Evolutionary conservation across 179 eudicot species (phyloP).

Genomic region (Silene coronaria): DNA sequence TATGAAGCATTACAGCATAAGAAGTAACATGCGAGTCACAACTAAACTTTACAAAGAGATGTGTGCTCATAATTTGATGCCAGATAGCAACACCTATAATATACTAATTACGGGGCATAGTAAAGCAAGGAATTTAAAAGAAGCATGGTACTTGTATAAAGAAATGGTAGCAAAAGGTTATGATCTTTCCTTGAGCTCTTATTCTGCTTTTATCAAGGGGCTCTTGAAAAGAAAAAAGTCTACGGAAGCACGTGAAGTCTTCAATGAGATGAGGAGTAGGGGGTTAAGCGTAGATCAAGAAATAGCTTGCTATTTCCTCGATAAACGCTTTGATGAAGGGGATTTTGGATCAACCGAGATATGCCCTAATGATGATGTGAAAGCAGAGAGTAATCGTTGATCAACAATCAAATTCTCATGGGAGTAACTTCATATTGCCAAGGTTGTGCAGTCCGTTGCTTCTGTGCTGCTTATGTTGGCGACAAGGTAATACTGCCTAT

Average conservation of each 20-base stretch:
- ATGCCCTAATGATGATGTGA: conserved; percentile 32
- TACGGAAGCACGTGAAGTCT: conserved; percentile 64
- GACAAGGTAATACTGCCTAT: neutral
- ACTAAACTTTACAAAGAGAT: conserved; percentile 56
- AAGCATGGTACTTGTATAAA: conserved; percentile 80
- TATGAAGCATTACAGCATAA: conserved; percentile 68
- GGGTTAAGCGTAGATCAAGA: conserved; percentile 56
- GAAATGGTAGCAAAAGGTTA: conserved; percentile 74
- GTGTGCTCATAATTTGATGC: conserved; percentile 54
- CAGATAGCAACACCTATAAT: conserved; percentile 71
- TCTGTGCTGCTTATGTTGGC: neutral
- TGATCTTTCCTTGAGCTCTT: conserved; percentile 49
- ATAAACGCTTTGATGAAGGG: conserved; percentile 57
- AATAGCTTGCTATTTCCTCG: conserved; percentile 49
- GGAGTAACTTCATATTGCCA: neutral
- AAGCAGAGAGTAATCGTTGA: conserved; percentile 23
- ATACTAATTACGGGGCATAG: conserved; percentile 82
- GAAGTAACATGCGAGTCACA: conserved; percentile 57
- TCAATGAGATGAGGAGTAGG: conserved; percentile 71
- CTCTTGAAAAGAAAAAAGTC: conserved; percentile 67
- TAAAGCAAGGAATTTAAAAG: conserved; percentile 89
- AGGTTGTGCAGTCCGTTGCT: neutral
- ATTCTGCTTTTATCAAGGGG: conserved; percentile 68
- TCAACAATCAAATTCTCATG: conserved; percentile 1
- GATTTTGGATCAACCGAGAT: conserved; percentile 49